Percentiles rank a stretch among this genome's conserved stretches.
These are phyloP conservation scores for Stagonosporopsis cucurbitacearum DNA, from an alignment of 2,329 filamentous ascomycete species.

Conservation along the genomic window DNA sequence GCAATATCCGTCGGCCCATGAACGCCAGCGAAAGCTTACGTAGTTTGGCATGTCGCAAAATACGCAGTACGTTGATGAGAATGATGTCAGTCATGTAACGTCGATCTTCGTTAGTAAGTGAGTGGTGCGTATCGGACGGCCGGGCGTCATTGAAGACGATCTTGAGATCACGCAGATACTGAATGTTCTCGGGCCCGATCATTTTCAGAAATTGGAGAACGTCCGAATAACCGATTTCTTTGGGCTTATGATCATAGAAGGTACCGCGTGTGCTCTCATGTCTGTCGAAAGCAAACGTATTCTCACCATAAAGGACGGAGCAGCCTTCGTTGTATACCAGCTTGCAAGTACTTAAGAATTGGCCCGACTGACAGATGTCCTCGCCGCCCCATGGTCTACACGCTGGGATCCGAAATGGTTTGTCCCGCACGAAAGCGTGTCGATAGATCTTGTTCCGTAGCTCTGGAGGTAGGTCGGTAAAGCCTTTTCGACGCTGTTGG, in stretches of 20 bases:
- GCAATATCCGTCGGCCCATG: constrained; percentile 48
- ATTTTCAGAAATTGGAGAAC: constrained; percentile 54
- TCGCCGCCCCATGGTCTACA: constrained; percentile 25
- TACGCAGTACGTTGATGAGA: constrained; percentile 54
- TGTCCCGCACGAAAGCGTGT: constrained; percentile 48
- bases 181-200: constrained; percentile 57
- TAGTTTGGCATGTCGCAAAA: constrained; percentile 53
- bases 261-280: constrained; percentile 45
- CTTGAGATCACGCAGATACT: constrained; percentile 54
- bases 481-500: constrained; percentile 21
- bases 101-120: constrained; percentile 51
- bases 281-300: constrained; percentile 55
- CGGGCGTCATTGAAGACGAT: constrained; percentile 56
- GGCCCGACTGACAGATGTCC: constrained; percentile 51
- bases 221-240: constrained; percentile 57
- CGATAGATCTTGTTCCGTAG: constrained; percentile 58
- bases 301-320: constrained; percentile 58
- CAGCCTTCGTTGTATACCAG: constrained; percentile 55
- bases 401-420: constrained; percentile 46
- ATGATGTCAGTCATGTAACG: constrained; percentile 57
- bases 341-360: constrained; percentile 56
- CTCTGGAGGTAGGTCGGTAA: constrained; percentile 48
- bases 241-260: constrained; percentile 52
- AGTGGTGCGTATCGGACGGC: constrained; percentile 49
- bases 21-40: constrained; percentile 53